Percentiles rank a stretch among this genome's conserved stretches.
Conservation (phyloP, 176 grass and related monocot species). For the Carex scoparia region DNA sequence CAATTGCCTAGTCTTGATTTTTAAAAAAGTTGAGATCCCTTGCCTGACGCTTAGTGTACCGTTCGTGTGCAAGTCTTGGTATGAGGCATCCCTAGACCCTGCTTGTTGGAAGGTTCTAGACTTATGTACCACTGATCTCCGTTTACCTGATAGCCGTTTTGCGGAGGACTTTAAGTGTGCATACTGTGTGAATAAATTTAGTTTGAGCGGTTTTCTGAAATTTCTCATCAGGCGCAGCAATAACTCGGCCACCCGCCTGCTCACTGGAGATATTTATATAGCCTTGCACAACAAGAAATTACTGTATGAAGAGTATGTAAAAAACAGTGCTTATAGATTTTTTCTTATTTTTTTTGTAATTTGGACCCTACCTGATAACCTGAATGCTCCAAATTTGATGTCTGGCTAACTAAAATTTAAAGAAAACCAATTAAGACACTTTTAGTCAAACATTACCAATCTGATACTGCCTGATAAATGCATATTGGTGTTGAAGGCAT, state of each 20-base stretch:
- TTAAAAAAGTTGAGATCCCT: constrained; percentile 11
- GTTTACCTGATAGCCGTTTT: neutral
- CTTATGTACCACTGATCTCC: constrained; percentile 4
- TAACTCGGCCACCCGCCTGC: neutral
- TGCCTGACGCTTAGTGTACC: constrained; percentile 13
- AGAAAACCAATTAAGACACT: neutral
- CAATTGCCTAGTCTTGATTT: constrained; percentile 29
- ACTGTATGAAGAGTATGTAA: constrained; percentile 29
- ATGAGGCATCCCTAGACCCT: constrained; percentile 22
- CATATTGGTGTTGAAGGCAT: neutral
- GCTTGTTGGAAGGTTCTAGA: constrained; percentile 34
- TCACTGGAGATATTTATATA: neutral
- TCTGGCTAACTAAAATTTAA: neutral
- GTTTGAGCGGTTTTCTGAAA: constrained; percentile 14
- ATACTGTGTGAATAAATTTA: constrained; percentile 16
- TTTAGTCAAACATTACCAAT: neutral
- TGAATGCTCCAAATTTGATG: neutral
- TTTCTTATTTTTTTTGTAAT: neutral
- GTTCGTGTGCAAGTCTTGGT: constrained; percentile 40
- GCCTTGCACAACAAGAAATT: neutral
- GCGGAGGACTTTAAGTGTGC: constrained; percentile 16
- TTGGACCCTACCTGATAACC: neutral
- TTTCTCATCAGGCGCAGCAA: constrained; percentile 23
- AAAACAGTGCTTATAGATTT: neutral
- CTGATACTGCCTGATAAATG: neutral